Conservation (phyloP, 257 asterid genomes). For the Pogostemon cablin region DNA sequence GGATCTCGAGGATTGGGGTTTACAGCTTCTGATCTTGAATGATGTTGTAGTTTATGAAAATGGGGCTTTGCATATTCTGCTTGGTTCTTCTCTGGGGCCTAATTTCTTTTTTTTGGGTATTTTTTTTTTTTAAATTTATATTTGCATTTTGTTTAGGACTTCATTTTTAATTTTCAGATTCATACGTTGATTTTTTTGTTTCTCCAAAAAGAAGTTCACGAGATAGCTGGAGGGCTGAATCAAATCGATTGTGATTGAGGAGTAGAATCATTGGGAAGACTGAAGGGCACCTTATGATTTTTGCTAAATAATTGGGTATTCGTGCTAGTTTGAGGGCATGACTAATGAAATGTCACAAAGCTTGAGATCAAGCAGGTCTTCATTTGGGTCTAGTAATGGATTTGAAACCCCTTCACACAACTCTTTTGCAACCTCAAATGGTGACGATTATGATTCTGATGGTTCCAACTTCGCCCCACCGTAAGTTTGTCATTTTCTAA, state of each 20-base stretch:
- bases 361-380: conserved; percentile 79
- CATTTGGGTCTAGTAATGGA: conserved; percentile 89
- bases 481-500: conserved; percentile 46
- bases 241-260: conserved; percentile 15
- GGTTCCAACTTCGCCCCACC: conserved; percentile 88
- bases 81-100: conserved; percentile 4
- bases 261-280: conserved; percentile 9
- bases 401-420: conserved; percentile 68
- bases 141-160: not conserved
- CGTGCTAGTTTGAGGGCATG: conserved; percentile 45
- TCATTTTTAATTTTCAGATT: conserved; percentile 16
- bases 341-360: conserved; percentile 78
- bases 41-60: not conserved
- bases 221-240: conserved; percentile 15
- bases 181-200: conserved; percentile 25
- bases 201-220: conserved; percentile 23
- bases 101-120: conserved; percentile 18
- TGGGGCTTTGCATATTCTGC: conserved; percentile 18
- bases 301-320: conserved; percentile 30
- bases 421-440: conserved; percentile 69
- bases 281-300: conserved; percentile 12
- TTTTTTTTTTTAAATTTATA: not conserved
- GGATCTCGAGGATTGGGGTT: conserved; percentile 50
- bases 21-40: conserved; percentile 33
- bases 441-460: conserved; percentile 94